phyloP scores from a whole-genome alignment of 345 rosid species.

The Linum tenue region DNA sequence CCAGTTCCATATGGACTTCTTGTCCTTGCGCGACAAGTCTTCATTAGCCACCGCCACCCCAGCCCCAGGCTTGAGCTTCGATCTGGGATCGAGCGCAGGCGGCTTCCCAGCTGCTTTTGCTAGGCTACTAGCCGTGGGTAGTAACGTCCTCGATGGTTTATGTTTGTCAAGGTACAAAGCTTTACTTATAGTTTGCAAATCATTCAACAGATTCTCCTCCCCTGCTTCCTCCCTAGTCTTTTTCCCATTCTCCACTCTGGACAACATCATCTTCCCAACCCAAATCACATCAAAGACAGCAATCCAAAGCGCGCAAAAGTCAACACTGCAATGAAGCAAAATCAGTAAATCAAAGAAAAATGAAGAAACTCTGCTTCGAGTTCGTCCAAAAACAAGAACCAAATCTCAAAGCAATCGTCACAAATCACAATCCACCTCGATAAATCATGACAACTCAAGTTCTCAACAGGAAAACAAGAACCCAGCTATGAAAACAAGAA shows the following conservation, averaged over 20 bases:
- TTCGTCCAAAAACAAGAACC: background rate
- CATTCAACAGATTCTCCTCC: slow-evolving; percentile 46
- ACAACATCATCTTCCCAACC: slow-evolving; percentile 32
- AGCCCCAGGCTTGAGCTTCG: slow-evolving; percentile 20
- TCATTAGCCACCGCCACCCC: slow-evolving; percentile 6
- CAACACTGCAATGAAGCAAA: background rate
- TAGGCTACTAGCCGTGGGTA: slow-evolving; percentile 23
- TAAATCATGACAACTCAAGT: too few species aligned
- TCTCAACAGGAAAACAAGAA: background rate
- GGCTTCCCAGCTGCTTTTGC: slow-evolving; percentile 39
- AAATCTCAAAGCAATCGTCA: background rate
- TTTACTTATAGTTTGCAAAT: slow-evolving; percentile 65
- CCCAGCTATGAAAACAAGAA: too few species aligned
- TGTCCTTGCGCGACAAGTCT: slow-evolving; percentile 51
- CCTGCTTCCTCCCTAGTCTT: slow-evolving; percentile 45
- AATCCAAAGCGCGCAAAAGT: background rate
- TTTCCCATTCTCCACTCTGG: slow-evolving; percentile 47
- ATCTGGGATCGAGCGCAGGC: slow-evolving; percentile 26
- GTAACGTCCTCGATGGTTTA: slow-evolving; percentile 23
- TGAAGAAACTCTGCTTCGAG: background rate
- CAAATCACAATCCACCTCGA: background rate
- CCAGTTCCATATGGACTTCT: slow-evolving; percentile 88
- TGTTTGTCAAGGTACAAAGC: slow-evolving; percentile 56
- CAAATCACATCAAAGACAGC: background rate
- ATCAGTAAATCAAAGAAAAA: too few species aligned